Evolutionary conservation across 2,329 filamentous ascomycete species (phyloP), one percentile per base, ranked within the genome.

Genomic region (Cyanodermella asteris): DNA sequence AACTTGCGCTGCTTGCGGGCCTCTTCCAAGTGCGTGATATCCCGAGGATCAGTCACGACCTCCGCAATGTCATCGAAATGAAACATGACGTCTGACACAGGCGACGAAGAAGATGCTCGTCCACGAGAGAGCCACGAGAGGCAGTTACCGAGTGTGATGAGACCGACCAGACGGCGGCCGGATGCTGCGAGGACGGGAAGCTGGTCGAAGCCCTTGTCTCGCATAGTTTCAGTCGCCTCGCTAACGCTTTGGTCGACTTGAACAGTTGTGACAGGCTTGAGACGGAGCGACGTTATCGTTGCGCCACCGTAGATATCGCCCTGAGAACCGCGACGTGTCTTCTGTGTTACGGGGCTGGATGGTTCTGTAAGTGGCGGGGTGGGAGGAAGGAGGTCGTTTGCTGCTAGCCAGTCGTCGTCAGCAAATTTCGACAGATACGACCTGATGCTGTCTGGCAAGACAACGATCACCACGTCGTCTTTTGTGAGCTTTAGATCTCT

Each of bases 371-470:
- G 47, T 24, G 44, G 57, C 32, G 54, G 63, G 26, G 56, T 66
- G 34, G 53, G 61, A 19, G 77, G 67, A 14, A 94, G 64, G 13
- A 97, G 76, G 45, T 84, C 74, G 53, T 97, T 97, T 34, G 87
- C 87, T 8, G 81, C 82, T 28, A 97, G 71, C 90, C 87, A 97
- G 56, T 94, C 87, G 45, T 97, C 90, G 46, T 97, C 87, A 36
- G 81, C 81, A 46, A 97, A 97, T 64, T 64, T 32, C 55, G 75
- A 84, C 14, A 97, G 68, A 49, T 97, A 97, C 51, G 80, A 93
- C 42, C 87, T 67, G 45, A 97, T 94, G 54, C 81, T 91, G 49
- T 97, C 87, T 1, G 87, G 90, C 11, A 93, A 59, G 26, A 97
- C 57, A 15, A 93, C 81, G 15, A 97, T 87, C 0, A 94, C 68